A percentile compares a stretch with the other conserved stretches of the same genome.
These are phyloP conservation scores for Wolfiporia cocos DNA, from an alignment of 1,284 basidiomycete species.

Conservation along the genomic window DNA sequence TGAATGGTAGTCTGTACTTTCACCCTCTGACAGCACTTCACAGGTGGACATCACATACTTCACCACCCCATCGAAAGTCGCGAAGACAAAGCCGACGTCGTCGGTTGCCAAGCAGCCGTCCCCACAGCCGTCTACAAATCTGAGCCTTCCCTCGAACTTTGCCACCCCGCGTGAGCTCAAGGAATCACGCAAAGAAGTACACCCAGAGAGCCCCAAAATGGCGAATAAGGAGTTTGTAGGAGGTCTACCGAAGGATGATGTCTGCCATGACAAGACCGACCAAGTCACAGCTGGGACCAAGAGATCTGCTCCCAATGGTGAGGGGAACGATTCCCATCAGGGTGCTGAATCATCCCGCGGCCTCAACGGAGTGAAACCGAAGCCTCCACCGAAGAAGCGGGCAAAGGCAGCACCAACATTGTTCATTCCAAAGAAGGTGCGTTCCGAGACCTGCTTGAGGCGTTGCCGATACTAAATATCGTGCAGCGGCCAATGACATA, in stretches of 20 bases:
- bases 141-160: slow-evolving; percentile 10
- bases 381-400: slow-evolving; percentile 20
- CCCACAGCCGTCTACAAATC: neutral
- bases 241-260: no score
- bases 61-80: slow-evolving; percentile 19
- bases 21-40: neutral
- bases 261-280: no score
- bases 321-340: slow-evolving; percentile 1
- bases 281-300: no score
- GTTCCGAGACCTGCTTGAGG: no score
- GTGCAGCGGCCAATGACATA: no score
- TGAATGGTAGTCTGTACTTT: neutral
- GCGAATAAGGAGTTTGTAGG: no score
- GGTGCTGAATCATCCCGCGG: neutral
- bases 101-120: slow-evolving; percentile 2
- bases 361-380: slow-evolving; percentile 12
- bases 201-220: no score
- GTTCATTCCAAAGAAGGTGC: slow-evolving; percentile 29
- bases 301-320: slow-evolving; percentile 14
- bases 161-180: slow-evolving; percentile 16
- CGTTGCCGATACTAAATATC: no score
- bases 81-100: slow-evolving; percentile 8
- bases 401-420: slow-evolving; percentile 23
- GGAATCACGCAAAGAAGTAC: no score
- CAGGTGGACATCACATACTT: slow-evolving; percentile 36